Percentiles rank a stretch among this genome's conserved stretches.
Conservation (phyloP, 23 red algal species). For the Gracilaria gracilis region DNA sequence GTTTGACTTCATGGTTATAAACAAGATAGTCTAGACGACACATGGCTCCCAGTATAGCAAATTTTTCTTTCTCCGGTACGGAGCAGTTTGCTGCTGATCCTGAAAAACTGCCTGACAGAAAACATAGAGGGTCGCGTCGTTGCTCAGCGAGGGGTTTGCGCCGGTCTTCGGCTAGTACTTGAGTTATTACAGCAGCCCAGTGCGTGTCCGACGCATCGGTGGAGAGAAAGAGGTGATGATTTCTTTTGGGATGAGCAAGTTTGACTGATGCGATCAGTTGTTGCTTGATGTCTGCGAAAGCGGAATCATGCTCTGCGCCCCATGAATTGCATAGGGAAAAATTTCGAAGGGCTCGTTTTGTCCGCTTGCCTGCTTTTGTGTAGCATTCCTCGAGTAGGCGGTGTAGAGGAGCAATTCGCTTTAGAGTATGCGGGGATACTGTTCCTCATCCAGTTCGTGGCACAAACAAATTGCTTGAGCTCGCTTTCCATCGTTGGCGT, state of each 20-base stretch:
- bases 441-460: slow-evolving; percentile 29
- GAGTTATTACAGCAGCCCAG: slow-evolving; percentile 35
- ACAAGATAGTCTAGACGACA: slow-evolving; percentile 21
- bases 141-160: neutral
- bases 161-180: neutral
- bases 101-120: slow-evolving; percentile 29
- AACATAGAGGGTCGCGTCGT: neutral
- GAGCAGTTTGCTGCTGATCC: slow-evolving; percentile 24
- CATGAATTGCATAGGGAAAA: neutral
- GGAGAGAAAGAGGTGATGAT: neutral
- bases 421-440: slow-evolving; percentile 14
- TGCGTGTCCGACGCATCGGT: slow-evolving; percentile 29
- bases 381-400: slow-evolving; percentile 23
- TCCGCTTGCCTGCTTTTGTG: slow-evolving; percentile 2
- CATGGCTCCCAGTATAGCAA: slow-evolving; percentile 25
- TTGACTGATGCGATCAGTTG: neutral
- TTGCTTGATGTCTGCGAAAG: slow-evolving; percentile 28
- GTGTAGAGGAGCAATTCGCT: slow-evolving; percentile 10
- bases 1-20: neutral
- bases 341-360: neutral
- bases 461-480: slow-evolving; percentile 35
- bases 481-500: neutral
- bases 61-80: slow-evolving; percentile 40
- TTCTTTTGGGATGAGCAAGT: slow-evolving; percentile 1
- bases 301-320: slow-evolving; percentile 25